phyloP scores from a whole-genome alignment of 2,329 filamentous ascomycete genomes.

The Septoria linicola region DNA sequence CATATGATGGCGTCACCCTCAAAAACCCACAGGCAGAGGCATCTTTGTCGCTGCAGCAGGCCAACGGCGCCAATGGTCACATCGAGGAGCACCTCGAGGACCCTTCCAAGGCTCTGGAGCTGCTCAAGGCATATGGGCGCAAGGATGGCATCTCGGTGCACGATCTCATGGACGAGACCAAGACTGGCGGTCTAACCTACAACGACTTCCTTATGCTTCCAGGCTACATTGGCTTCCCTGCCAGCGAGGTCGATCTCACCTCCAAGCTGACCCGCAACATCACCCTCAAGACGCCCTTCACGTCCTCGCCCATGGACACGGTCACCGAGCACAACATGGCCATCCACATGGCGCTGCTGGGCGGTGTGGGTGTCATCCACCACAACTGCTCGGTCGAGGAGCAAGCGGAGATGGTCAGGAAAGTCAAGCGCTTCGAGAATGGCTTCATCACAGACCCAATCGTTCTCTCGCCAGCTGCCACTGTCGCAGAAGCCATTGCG shows the following conservation, averaged over 20 bases:
- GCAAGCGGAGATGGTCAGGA: constrained; percentile 97
- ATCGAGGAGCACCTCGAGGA: constrained; percentile 27
- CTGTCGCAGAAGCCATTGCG: constrained; percentile 84
- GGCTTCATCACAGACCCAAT: constrained; percentile 97
- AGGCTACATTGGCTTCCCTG: constrained; percentile 97
- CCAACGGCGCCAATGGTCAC: constrained; percentile 57
- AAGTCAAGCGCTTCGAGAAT: constrained; percentile 99
- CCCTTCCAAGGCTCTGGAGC: constrained; percentile 61
- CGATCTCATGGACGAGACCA: constrained; percentile 84
- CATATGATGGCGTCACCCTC: constrained; percentile 40
- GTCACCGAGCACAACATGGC: constrained; percentile 99
- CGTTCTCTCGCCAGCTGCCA: constrained; percentile 82
- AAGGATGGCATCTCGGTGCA: constrained; percentile 84
- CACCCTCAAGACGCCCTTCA: constrained; percentile 90
- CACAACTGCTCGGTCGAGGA: constrained; percentile 98
- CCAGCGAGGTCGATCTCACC: constrained; percentile 82
- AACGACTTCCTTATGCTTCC: constrained; percentile 97
- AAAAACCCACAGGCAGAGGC: constrained; percentile 35
- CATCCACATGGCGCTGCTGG: constrained; percentile 90
- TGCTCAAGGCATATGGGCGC: constrained; percentile 72
- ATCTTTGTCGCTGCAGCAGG: constrained; percentile 57
- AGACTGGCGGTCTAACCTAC: constrained; percentile 90
- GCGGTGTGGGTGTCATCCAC: constrained; percentile 91
- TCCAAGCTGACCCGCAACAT: constrained; percentile 94
- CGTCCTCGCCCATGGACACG: constrained; percentile 99